Percentiles rank a stretch among this genome's conserved stretches.
phyloP scores from a whole-genome alignment of 1,139 yeast species.

The Saccharomycopsis hybrid region DNA sequence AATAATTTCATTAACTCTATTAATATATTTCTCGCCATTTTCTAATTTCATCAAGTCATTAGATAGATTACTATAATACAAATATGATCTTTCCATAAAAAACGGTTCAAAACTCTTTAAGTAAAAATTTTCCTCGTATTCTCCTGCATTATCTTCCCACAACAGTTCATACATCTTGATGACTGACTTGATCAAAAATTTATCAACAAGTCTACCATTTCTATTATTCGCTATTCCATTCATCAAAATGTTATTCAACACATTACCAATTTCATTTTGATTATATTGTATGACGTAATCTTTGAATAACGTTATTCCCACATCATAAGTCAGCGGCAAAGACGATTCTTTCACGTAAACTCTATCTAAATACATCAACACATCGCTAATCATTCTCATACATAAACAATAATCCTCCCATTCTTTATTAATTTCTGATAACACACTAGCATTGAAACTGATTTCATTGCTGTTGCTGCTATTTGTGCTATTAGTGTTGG shows the following conservation, averaged over 20 bases:
- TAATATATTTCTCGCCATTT: constrained; percentile 50
- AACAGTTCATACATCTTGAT: constrained; percentile 68
- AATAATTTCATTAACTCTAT: constrained; percentile 46
- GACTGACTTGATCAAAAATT: constrained; percentile 51
- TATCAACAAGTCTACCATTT: constrained; percentile 53
- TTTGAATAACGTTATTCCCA: constrained; percentile 60
- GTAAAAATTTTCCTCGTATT: constrained; percentile 47
- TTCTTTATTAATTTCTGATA: constrained; percentile 41
- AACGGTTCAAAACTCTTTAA: constrained; percentile 60
- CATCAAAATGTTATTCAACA: constrained; percentile 45
- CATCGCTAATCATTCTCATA: constrained; percentile 79
- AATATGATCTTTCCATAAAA: constrained; percentile 48
- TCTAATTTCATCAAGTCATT: constrained; percentile 36
- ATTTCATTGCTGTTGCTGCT: too few species aligned
- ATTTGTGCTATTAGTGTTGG: too few species aligned
- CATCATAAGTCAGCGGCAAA: constrained; percentile 61
- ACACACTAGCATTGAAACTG: constrained; percentile 32
- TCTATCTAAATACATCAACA: constrained; percentile 78
- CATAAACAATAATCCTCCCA: constrained; percentile 77
- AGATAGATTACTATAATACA: constrained; percentile 47
- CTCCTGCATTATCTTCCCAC: constrained; percentile 25
- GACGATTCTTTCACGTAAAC: constrained; percentile 64
- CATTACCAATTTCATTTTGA: constrained; percentile 45
- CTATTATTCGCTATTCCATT: constrained; percentile 56
- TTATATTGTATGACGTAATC: constrained; percentile 37